These are phyloP conservation scores for Catharanthus roseus DNA, from an alignment of 257 asterid species.

Conservation along the genomic window DNA sequence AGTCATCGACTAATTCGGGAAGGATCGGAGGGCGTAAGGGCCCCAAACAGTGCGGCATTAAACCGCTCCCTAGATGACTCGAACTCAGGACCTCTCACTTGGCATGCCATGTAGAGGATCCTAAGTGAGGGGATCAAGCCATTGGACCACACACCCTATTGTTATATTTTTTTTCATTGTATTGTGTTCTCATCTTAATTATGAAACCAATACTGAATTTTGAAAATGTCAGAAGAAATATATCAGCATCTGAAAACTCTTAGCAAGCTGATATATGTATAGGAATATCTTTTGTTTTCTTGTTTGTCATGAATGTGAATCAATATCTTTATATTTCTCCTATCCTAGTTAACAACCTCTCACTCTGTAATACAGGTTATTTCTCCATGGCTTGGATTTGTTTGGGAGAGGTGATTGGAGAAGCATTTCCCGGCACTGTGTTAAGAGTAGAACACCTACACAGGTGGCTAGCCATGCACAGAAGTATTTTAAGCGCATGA, in stretches of 20 bases:
- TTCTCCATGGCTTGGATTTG: slow-evolving; percentile 17
- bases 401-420: slow-evolving; percentile 27
- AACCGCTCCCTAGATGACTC: too few species aligned
- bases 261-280: neutral
- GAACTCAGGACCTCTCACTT: too few species aligned
- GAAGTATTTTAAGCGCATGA: slow-evolving; percentile 10
- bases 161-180: neutral
- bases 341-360: neutral
- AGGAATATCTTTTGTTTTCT: too few species aligned
- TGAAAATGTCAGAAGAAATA: neutral
- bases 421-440: slow-evolving; percentile 21
- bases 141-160: too few species aligned
- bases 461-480: slow-evolving; percentile 32
- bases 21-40: too few species aligned
- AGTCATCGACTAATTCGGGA: too few species aligned
- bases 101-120: too few species aligned
- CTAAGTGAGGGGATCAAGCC: too few species aligned
- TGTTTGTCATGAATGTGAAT: neutral
- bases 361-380: slow-evolving; percentile 14
- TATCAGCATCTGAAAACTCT: neutral
- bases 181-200: neutral
- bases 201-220: neutral
- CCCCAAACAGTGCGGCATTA: too few species aligned
- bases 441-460: slow-evolving; percentile 20
- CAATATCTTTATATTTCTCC: neutral